These are phyloP conservation scores for Saccharomyces cerevisiae DNA, from an alignment of 805 yeast species.

Conservation along the genomic window DNA sequence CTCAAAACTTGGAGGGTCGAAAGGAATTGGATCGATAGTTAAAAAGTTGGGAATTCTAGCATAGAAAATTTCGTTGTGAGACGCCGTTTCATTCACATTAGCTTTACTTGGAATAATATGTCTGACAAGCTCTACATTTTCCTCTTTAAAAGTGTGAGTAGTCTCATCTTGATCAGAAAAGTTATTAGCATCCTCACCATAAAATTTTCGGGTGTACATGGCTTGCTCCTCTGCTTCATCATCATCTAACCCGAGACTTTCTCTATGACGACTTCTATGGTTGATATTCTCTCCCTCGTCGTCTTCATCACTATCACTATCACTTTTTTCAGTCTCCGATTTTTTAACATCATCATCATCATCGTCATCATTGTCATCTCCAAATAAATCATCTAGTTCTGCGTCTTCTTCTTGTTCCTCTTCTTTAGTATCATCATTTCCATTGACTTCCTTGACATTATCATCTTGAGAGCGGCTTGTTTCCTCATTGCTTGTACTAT, in stretches of 20 bases:
- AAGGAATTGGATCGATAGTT: slow-evolving; percentile 76
- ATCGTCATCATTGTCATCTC: slow-evolving; percentile 30
- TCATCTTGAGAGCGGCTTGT: slow-evolving; percentile 1
- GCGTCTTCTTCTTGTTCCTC: slow-evolving; percentile 29
- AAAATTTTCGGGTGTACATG: slow-evolving; percentile 30
- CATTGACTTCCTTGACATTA: slow-evolving; percentile 4
- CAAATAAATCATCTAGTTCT: slow-evolving; percentile 38
- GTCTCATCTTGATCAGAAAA: slow-evolving; percentile 27
- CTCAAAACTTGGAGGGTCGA: slow-evolving; percentile 65
- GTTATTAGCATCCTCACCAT: slow-evolving; percentile 27
- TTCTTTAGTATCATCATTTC: slow-evolving; percentile 7
- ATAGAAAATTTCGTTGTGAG: slow-evolving; percentile 32
- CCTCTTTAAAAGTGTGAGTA: slow-evolving; percentile 31
- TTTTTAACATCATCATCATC: slow-evolving; percentile 6
- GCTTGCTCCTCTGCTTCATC: slow-evolving; percentile 32
- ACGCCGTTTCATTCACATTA: slow-evolving; percentile 26
- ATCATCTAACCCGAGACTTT: slow-evolving; percentile 19
- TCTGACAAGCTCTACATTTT: slow-evolving; percentile 34
- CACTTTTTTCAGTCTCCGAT: slow-evolving; percentile 12
- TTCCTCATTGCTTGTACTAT: neutral
- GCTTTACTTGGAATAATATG: slow-evolving; percentile 41
- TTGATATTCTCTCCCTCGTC: slow-evolving; percentile 11
- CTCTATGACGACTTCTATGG: slow-evolving; percentile 17
- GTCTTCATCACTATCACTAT: slow-evolving; percentile 19
- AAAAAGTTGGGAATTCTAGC: slow-evolving; percentile 78